phyloP scores from a whole-genome alignment of 2,329 filamentous ascomycete genomes.

The Leptographium radiaticola region DNA sequence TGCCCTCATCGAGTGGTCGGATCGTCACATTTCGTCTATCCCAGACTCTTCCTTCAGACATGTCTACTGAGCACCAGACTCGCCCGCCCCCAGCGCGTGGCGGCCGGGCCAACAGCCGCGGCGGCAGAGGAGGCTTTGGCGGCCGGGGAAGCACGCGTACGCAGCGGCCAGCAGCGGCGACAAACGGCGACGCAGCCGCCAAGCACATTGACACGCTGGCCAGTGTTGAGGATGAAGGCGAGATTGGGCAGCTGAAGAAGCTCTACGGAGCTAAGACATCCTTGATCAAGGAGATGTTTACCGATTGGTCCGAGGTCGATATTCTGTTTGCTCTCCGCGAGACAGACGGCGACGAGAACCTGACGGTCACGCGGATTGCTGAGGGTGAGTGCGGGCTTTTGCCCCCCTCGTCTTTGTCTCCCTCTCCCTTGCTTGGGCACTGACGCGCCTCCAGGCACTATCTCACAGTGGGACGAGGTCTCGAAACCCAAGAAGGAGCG shows the following conservation, averaged over 20 bases:
- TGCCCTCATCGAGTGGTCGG: not conserved
- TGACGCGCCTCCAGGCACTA: constrained; percentile 41
- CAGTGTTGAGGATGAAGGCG: constrained; percentile 67
- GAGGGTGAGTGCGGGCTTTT: constrained; percentile 42
- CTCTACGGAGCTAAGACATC: constrained; percentile 68
- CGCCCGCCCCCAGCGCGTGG: constrained; percentile 74
- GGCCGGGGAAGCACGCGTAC: constrained; percentile 58
- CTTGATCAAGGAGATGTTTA: constrained; percentile 84
- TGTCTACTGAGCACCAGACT: constrained; percentile 94
- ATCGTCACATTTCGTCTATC: not conserved
- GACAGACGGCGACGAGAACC: constrained; percentile 63
- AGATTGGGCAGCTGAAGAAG: constrained; percentile 85
- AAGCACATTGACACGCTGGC: constrained; percentile 45
- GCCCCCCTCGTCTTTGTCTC: not conserved
- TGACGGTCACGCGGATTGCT: constrained; percentile 64
- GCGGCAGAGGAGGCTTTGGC: constrained; percentile 65
- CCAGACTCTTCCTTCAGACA: constrained; percentile 29
- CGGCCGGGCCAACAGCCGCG: constrained; percentile 70
- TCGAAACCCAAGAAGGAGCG: constrained; percentile 67
- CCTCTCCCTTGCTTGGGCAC: not conserved
- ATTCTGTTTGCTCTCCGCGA: constrained; percentile 88
- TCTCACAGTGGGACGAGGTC: constrained; percentile 76
- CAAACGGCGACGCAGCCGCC: constrained; percentile 57
- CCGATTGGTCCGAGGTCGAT: constrained; percentile 91
- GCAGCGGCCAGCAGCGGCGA: constrained; percentile 41